A percentile compares a stretch with the other conserved stretches of the same genome.
These are phyloP conservation scores for Leishmania turanica DNA, from an alignment of 208 protist species.

Conservation along the genomic window DNA sequence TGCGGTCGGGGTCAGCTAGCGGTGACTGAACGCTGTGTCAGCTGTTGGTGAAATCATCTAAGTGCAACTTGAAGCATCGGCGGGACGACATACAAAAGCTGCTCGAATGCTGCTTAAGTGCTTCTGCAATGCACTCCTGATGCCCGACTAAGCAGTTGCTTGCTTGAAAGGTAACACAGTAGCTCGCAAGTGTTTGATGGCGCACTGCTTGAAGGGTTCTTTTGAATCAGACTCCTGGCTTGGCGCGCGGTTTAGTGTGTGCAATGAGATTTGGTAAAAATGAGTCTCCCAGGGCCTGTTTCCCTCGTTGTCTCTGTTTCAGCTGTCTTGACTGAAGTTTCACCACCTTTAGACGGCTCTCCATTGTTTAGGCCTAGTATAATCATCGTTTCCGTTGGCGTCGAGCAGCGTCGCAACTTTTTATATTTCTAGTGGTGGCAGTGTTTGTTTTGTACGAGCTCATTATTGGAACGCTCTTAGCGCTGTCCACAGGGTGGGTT, in stretches of 20 bases:
- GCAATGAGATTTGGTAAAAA: neutral
- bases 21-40: neutral
- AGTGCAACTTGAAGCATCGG: neutral
- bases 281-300: neutral
- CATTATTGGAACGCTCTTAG: slow-evolving; percentile 43
- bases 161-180: neutral
- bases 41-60: neutral
- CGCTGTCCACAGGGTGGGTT: slow-evolving; percentile 26
- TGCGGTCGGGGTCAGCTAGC: neutral
- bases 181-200: neutral
- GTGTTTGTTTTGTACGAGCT: slow-evolving; percentile 47
- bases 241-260: neutral
- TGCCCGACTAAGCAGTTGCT: neutral
- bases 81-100: neutral
- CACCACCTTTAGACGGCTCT: neutral
- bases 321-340: neutral
- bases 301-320: neutral
- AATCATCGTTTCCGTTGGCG: slow-evolving; percentile 10
- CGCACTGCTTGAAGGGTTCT: neutral
- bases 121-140: neutral
- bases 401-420: slow-evolving; percentile 15
- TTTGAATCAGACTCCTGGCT: neutral
- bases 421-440: slow-evolving; percentile 20
- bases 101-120: neutral
- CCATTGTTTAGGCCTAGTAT: neutral